Evolutionary conservation across 345 rosid species (phyloP).

Genomic region (Durio zibethinus): DNA sequence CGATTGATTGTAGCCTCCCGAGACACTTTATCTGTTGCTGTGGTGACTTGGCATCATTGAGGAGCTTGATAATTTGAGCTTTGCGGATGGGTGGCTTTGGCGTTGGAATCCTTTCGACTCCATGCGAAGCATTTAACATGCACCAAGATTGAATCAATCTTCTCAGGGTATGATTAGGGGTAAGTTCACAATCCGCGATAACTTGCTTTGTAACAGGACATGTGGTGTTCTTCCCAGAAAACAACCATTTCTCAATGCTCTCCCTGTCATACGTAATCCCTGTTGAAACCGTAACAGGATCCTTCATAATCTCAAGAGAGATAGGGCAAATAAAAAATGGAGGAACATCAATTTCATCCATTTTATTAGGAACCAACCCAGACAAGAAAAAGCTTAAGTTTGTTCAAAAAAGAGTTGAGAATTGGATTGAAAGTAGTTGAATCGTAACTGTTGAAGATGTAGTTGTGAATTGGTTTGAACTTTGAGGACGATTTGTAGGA

Average conservation of each 20-base stretch:
- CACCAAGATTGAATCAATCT: slow-evolving; percentile 95
- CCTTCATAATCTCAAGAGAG: slow-evolving; percentile 71
- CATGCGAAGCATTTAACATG: slow-evolving; percentile 67
- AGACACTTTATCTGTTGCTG: slow-evolving; percentile 46
- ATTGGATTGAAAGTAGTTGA: slow-evolving; percentile 19
- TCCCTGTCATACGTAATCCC: slow-evolving; percentile 74
- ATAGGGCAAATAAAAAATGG: slow-evolving; percentile 62
- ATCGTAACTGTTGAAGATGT: slow-evolving; percentile 6
- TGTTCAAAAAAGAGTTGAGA: neutral
- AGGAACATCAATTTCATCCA: slow-evolving; percentile 73
- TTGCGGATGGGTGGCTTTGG: slow-evolving; percentile 67
- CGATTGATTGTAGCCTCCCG: slow-evolving; percentile 47
- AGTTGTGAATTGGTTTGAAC: slow-evolving; percentile 6
- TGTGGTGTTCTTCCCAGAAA: slow-evolving; percentile 40
- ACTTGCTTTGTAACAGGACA: slow-evolving; percentile 77
- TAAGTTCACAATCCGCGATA: slow-evolving; percentile 51
- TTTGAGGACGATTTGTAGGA: slow-evolving; percentile 30
- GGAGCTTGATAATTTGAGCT: slow-evolving; percentile 57
- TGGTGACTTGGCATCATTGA: slow-evolving; percentile 41
- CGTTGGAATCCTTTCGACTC: slow-evolving; percentile 82
- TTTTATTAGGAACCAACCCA: neutral
- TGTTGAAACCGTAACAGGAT: slow-evolving; percentile 56
- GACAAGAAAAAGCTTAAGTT: neutral
- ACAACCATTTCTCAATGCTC: slow-evolving; percentile 72
- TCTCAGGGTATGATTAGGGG: slow-evolving; percentile 85